Evolutionary conservation across 148 eudicot species (phyloP), one percentile per base, ranked within the genome.

Genomic region (Oxyria digyna): DNA sequence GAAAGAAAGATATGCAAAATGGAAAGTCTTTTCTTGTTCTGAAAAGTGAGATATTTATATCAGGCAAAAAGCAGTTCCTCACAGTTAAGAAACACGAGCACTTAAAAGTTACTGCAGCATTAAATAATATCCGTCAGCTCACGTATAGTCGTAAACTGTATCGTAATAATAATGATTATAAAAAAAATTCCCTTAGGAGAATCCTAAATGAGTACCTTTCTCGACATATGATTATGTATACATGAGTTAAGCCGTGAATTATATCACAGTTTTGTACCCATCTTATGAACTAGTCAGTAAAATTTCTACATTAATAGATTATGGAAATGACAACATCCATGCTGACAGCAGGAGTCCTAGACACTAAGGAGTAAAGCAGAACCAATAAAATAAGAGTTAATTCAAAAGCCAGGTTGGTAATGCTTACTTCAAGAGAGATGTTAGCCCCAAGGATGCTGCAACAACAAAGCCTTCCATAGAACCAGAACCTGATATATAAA

Each of bases 381-480:
- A 41, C 4, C 27, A 42, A 40, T 20, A 21, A 41, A 43, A 68
- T 4, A 26, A 67, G 14, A 42, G 29, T 11, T 67, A 35, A 38
- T 20, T 67, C 33, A 69, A 42, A 35, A 26, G 10, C 63, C 18
- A 26, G 15, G 17, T 57, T 27, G 33, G 32, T 74, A 32, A 77
- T 59, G 84, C 68, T 74, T 93, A 93, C 98, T 89, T 93, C 42
- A 84, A 38, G 49, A 94, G 54, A 70, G 97, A 85, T 67, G 85
- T 66, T 41, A 88, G 69, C 70, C 95, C 91, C 87, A 91, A 74
- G 54, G 91, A 83, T 67, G 85, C 76, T 24, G 96, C 98, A 65
- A 89, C 76, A 73, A 86, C 62, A 74, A 79, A 85, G 75, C 98
- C 97, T 72, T 86, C 87, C 62, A 55, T 71, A 43, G 78, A 70